Evolutionary conservation across 129 eudicot species (phyloP), one percentile per base, ranked within the genome.

Genomic region (Saposhnikovia divaricata): DNA sequence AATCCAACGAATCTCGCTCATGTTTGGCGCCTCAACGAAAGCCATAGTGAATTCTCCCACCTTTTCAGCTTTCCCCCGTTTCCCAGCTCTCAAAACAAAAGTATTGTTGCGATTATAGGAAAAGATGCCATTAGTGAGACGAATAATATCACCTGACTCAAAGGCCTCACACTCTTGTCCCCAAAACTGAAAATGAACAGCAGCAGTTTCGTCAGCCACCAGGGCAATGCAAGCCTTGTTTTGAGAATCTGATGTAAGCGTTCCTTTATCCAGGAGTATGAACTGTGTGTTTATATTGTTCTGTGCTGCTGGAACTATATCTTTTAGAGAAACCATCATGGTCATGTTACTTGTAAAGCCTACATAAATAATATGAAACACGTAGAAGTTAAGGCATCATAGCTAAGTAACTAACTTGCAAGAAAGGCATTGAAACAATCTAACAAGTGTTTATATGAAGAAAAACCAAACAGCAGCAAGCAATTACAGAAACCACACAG

Each of bases 101-200:
- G 6, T 31, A 31, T 79, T 85, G 79, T 50, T 87, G 43, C 88
- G 87, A 21, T 81, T 83, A 75, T 82, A 93, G 34, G 97, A 89
- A 72, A 93, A 91, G 72, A 91, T 91, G 46, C 93, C 98, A 43
- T 88, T 87, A 0, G 82, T 18, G 79, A 91, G 83, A 25, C 77
- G 74, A 1, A 93, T 65, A 44, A 93, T 88, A 65, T 93, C 96
- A 28, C 98, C 96, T 0, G 90, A 83, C 66, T 91, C 81, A 78
- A 93, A 89, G 0, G 87, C 93, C 66, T 93, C 96, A 61, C 97
- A 93, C 76, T 93, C 98, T 21, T 81, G 91, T 18, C 90, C 92
- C 98, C 98, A 91, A 6, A 91, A 70, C 82, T 91, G 97, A 83
- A 93, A 93, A 81, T 93, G 97, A 68, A 91, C 98, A 0, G 98